These are phyloP conservation scores for Gymnopilus junonius DNA, from an alignment of 768 basidiomycete species.

Conservation along the genomic window DNA sequence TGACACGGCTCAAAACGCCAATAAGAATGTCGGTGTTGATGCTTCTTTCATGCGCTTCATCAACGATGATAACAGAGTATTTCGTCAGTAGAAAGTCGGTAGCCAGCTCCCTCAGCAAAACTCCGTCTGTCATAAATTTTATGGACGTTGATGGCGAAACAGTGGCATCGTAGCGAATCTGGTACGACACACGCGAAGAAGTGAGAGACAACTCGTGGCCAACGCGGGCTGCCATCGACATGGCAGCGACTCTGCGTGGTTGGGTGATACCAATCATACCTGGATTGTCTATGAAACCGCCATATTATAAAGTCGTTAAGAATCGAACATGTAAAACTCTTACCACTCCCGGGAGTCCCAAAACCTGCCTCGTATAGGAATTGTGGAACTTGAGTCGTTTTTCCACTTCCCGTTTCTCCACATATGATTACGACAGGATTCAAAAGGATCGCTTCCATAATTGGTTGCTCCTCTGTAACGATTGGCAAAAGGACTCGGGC, in stretches of 20 bases:
- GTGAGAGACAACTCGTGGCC: conserved; percentile 90
- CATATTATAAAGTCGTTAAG: conserved; percentile 7
- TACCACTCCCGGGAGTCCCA: conserved; percentile 82
- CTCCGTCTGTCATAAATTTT: conserved; percentile 99
- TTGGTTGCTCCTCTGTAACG: conserved; percentile 89
- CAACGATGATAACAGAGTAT: conserved; percentile 95
- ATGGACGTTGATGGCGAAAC: conserved; percentile 89
- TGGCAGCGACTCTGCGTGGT: conserved; percentile 94
- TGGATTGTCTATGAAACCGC: conserved; percentile 74
- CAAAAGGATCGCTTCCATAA: conserved; percentile 89
- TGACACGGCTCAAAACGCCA: conserved; percentile 93
- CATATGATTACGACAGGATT: conserved; percentile 86
- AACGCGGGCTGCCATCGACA: conserved; percentile 94
- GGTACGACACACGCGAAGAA: conserved; percentile 86
- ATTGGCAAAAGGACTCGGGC: conserved; percentile 84
- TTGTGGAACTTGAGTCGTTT: conserved; percentile 98
- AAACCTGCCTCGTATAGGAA: conserved; percentile 98
- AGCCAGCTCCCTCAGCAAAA: conserved; percentile 89
- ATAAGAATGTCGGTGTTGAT: conserved; percentile 98
- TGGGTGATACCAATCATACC: conserved; percentile 99
- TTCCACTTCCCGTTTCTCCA: conserved; percentile 97
- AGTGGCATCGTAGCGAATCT: conserved; percentile 97
- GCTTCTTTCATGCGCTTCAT: conserved; percentile 97
- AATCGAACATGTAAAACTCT: conserved; percentile 20
- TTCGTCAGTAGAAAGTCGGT: conserved; percentile 91